phyloP scores from a whole-genome alignment of 257 asterid species.

The Craterostigma plantagineum region DNA sequence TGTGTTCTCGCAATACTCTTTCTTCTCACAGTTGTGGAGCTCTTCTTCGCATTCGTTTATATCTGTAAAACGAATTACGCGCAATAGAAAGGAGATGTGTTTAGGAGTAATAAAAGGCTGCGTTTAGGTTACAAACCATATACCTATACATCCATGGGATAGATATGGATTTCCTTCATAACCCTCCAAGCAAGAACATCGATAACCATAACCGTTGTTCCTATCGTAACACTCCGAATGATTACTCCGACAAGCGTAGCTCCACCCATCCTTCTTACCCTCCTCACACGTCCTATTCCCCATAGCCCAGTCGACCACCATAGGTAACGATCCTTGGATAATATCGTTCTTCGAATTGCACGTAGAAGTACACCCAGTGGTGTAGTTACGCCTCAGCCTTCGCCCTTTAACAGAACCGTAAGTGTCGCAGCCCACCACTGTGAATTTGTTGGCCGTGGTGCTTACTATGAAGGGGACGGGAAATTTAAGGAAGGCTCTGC shows the following conservation, averaged over 20 bases:
- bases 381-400: too few species aligned
- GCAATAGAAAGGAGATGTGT: too few species aligned
- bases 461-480: too few species aligned
- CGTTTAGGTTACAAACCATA: too few species aligned
- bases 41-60: conserved; percentile 22
- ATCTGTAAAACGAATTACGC: conserved; percentile 18
- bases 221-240: conserved; percentile 11
- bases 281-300: conserved; percentile 14
- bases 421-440: too few species aligned
- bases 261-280: conserved; percentile 7
- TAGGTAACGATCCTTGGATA: conserved; percentile 8
- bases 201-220: conserved; percentile 17
- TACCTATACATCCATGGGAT: conserved; percentile 20
- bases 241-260: conserved; percentile 16
- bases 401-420: too few species aligned
- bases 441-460: too few species aligned
- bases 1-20: conserved; percentile 9
- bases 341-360: too few species aligned
- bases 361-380: too few species aligned
- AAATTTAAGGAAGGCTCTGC: too few species aligned
- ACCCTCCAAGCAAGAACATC: conserved; percentile 22
- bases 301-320: conserved; percentile 28
- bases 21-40: conserved; percentile 8
- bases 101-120: not conserved
- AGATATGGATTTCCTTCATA: conserved; percentile 31